phyloP scores from a whole-genome alignment of 176 grass and related monocot genomes.

The Poa annua region DNA sequence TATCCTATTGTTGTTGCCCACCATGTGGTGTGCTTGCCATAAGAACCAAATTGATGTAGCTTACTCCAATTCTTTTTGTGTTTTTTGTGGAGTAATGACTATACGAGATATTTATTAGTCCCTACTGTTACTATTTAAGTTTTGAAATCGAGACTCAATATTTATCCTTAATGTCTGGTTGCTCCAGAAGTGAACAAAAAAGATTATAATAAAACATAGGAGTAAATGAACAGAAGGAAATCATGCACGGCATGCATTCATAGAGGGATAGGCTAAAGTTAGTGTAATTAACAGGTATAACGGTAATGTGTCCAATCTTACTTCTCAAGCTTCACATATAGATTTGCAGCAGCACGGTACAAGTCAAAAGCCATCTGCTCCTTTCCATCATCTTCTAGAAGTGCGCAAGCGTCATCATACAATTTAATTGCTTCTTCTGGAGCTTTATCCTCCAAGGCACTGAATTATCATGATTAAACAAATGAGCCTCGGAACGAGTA shows the following conservation, averaged over 20 bases:
- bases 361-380: constrained; percentile 99
- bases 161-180: not conserved
- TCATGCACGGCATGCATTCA: not conserved
- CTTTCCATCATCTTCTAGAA: constrained; percentile 97
- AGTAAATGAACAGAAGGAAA: constrained; percentile 1
- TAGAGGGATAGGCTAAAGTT: not conserved
- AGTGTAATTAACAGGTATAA: constrained; percentile 11
- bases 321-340: constrained; percentile 84
- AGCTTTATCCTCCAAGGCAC: constrained; percentile 83
- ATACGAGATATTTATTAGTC: not conserved
- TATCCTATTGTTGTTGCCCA: not conserved
- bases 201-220: not conserved
- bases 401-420: constrained; percentile 79
- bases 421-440: constrained; percentile 86
- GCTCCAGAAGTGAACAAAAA: not conserved
- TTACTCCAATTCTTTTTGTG: not conserved
- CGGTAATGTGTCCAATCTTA: constrained; percentile 39
- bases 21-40: constrained; percentile 1
- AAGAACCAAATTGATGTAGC: not conserved
- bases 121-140: not conserved
- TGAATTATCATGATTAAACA: constrained; percentile 46
- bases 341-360: constrained; percentile 70
- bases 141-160: not conserved
- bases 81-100: not conserved
- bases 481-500: constrained; percentile 7